A percentile compares a stretch with the other conserved stretches of the same genome.
Evolutionary conservation across 352 stramenopile genomes (phyloP).

Genomic region (Phytophthora crassamura): DNA sequence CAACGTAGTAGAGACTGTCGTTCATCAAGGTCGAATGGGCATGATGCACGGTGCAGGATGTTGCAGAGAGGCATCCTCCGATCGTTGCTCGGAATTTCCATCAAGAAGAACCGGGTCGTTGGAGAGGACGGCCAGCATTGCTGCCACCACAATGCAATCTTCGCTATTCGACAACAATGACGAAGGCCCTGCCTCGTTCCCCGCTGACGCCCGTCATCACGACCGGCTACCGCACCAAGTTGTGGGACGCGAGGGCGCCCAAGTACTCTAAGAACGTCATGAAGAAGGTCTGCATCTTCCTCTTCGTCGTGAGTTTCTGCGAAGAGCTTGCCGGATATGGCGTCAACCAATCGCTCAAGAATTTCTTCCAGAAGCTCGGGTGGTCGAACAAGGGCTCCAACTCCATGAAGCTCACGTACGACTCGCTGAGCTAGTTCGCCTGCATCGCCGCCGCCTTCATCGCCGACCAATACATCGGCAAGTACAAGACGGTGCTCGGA

Average conservation of each 20-base stretch:
- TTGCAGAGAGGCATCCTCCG: too few species aligned
- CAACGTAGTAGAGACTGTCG: too few species aligned
- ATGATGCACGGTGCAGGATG: too few species aligned
- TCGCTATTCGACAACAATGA: too few species aligned
- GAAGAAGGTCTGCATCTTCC: slow-evolving; percentile 55
- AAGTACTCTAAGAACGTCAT: slow-evolving; percentile 58
- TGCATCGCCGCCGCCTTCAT: slow-evolving; percentile 60
- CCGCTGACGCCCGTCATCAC: not conserved
- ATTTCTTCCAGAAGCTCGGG: slow-evolving; percentile 63
- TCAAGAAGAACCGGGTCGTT: too few species aligned
- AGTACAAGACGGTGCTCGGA: slow-evolving; percentile 31
- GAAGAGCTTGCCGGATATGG: slow-evolving; percentile 54
- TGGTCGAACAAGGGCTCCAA: slow-evolving; percentile 58
- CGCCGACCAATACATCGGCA: slow-evolving; percentile 56
- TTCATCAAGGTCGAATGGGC: too few species aligned
- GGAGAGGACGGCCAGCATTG: too few species aligned
- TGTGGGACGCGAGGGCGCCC: slow-evolving; percentile 45
- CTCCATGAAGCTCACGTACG: slow-evolving; percentile 64
- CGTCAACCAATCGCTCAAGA: slow-evolving; percentile 60
- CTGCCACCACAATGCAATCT: too few species aligned
- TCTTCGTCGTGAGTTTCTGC: slow-evolving; percentile 43
- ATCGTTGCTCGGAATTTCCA: too few species aligned
- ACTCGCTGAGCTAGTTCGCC: slow-evolving; percentile 63
- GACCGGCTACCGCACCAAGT: slow-evolving; percentile 10
- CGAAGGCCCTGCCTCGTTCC: too few species aligned